A percentile compares a stretch with the other conserved stretches of the same genome.
These are phyloP conservation scores for Straminergon stramineum DNA, from an alignment of 225 moss, liverwort and hornwort genomes.

Conservation along the genomic window DNA sequence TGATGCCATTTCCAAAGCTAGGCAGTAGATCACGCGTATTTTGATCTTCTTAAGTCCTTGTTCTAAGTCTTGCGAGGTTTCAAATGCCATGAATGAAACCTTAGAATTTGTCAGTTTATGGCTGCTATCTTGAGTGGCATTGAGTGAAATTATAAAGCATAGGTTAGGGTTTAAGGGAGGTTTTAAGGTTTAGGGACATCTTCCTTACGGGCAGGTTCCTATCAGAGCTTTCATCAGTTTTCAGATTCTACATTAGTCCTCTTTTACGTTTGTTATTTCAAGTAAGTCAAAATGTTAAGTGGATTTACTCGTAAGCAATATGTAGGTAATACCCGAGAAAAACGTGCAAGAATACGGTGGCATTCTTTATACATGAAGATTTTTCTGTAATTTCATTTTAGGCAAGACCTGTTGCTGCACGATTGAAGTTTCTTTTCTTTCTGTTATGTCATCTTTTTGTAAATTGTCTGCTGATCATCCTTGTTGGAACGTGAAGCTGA, in stretches of 20 bases:
- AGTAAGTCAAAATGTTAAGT: background rate
- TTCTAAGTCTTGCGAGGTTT: background rate
- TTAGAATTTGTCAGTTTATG: background rate
- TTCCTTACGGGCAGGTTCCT: background rate
- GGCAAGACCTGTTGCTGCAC: background rate
- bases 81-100: background rate
- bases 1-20: background rate
- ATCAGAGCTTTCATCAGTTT: background rate
- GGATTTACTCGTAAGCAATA: background rate
- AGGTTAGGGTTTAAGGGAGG: background rate
- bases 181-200: background rate
- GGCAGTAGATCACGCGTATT: background rate
- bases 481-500: constrained; percentile 1
- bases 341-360: background rate
- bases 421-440: background rate
- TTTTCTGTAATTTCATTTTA: background rate
- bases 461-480: background rate
- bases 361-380: background rate
- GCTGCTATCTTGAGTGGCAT: background rate
- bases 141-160: background rate
- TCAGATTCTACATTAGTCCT: background rate
- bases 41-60: background rate
- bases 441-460: background rate
- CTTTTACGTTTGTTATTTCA: background rate
- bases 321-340: background rate